phyloP scores from a whole-genome alignment of 2,329 filamentous ascomycete genomes.

The Thermomyces lanuginosus region DNA sequence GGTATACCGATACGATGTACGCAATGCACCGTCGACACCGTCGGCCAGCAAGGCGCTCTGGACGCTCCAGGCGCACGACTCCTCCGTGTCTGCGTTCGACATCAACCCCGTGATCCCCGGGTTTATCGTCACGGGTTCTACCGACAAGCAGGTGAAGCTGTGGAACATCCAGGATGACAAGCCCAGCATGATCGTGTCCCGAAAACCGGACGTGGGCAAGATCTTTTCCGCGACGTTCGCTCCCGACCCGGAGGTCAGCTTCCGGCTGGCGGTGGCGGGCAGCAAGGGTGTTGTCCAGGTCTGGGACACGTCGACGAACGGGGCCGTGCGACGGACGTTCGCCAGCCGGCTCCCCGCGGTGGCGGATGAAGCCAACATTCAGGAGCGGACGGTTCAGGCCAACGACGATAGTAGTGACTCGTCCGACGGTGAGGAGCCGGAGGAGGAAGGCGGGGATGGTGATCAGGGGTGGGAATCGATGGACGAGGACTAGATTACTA shows the following conservation, averaged over 20 bases:
- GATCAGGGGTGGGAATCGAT: slow-evolving; percentile 40
- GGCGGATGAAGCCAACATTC: slow-evolving; percentile 42
- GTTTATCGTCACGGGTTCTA: slow-evolving; percentile 83
- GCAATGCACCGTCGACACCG: slow-evolving; percentile 57
- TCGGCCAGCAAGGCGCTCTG: slow-evolving; percentile 70
- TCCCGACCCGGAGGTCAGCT: slow-evolving; percentile 77
- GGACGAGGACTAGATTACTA: slow-evolving; percentile 32
- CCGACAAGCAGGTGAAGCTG: slow-evolving; percentile 87
- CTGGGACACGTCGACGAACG: slow-evolving; percentile 94
- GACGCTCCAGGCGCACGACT: slow-evolving; percentile 90
- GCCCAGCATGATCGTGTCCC: slow-evolving; percentile 76
- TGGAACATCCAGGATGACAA: slow-evolving; percentile 77
- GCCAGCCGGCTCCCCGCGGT: slow-evolving; percentile 50
- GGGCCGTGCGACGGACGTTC: slow-evolving; percentile 69
- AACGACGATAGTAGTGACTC: slow-evolving; percentile 50
- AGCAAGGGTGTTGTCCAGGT: slow-evolving; percentile 86
- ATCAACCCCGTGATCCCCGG: slow-evolving; percentile 81
- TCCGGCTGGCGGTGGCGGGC: slow-evolving; percentile 80
- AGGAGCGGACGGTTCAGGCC: slow-evolving; percentile 64
- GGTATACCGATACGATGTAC: slow-evolving; percentile 80
- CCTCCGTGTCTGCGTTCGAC: slow-evolving; percentile 81
- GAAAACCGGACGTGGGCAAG: slow-evolving; percentile 85
- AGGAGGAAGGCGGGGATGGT: slow-evolving; percentile 30
- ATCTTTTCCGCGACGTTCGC: slow-evolving; percentile 85
- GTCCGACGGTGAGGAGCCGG: slow-evolving; percentile 43